phyloP scores from a whole-genome alignment of 352 stramenopile genomes.

The Globisporangium nunn region DNA sequence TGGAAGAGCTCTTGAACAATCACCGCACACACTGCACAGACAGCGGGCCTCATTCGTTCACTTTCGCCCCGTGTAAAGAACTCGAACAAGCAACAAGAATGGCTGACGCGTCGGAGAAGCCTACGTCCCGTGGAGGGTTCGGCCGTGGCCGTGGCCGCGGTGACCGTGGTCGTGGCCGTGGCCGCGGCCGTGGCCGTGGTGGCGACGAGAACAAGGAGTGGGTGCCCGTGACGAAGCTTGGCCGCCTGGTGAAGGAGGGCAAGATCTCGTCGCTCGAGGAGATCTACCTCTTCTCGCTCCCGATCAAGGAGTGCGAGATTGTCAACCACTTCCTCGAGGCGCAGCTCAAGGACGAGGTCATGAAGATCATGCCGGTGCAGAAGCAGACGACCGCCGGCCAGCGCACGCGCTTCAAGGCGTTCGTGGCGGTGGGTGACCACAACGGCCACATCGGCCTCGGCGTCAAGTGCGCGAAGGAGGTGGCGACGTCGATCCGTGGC shows the following conservation, averaged over 20 bases:
- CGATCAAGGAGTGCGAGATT: conserved; percentile 99
- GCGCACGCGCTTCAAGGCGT: conserved; percentile 99
- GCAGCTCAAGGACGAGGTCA: conserved; percentile 99
- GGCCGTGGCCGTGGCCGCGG: conserved; percentile 85
- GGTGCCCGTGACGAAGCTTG: conserved; percentile 99
- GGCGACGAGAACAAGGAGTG: conserved; percentile 94
- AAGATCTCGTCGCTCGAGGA: conserved; percentile 99
- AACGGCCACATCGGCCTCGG: conserved; percentile 99
- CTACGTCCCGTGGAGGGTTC: conserved; percentile 90
- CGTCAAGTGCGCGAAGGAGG: conserved; percentile 99
- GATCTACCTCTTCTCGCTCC: conserved; percentile 99
- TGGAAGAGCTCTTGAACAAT: not conserved
- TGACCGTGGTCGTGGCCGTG: conserved; percentile 73
- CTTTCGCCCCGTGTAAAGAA: conserved; percentile 59
- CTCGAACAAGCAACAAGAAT: conserved; percentile 59
- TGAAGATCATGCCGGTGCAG: conserved; percentile 99
- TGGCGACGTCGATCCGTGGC: conserved; percentile 98
- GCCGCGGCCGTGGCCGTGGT: conserved; percentile 77
- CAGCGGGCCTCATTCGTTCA: conserved; percentile 57
- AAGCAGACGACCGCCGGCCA: conserved; percentile 99
- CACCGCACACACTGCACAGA: too few species aligned
- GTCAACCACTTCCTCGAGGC: conserved; percentile 99
- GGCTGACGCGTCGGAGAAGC: conserved; percentile 56
- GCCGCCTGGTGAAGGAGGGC: conserved; percentile 98
- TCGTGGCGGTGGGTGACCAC: conserved; percentile 98